Base-by-base conservation (phyloP, 2,329 filamentous ascomycete species). In the Arthrobotrys pseudoclavata region DNA sequence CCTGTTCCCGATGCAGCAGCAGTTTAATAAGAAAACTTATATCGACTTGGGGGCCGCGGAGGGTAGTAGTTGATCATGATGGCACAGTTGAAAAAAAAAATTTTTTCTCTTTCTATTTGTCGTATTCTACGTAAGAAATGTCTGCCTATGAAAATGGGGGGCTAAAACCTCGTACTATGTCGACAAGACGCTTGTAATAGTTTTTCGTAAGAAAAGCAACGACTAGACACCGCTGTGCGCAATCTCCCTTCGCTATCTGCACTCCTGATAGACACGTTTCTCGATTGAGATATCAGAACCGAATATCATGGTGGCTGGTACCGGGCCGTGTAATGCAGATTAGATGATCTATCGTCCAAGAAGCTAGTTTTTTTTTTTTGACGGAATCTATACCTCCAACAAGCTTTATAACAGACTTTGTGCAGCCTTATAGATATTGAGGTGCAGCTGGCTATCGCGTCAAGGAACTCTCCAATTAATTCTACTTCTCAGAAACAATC, bases 371-470 rank as follows among this genome's bases (percentile, higher is more conserved):
- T 42, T 50, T 40, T 20, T 45, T 18, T 53, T 53, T 40, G 47
- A 48, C 53, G 29, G 31, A 66, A 20, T 50, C 18, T 57, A 37
- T 45, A 24, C 24, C 42, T 50, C 26, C 50, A 76, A 22, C 48
- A 69, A 40, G 60, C 64, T 48, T 64, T 63, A 47, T 48, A 76
- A 42, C 60, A 34, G 52, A 60, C 53, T 47, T 60, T 64, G 57
- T 42, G 66, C 72, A 76, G 72, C 72, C 72, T 70, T 76, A 76
- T 57, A 76, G 66, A 76, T 76, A 76, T 76, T 76, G 72, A 76
- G 40, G 29, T 70, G 66, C 50, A 69, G 55, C 29, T 66, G 60
- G 50, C 64, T 64, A 48, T 72, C 60, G 69, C 69, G 69, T 66
- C 63, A 66, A 60, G 47, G 37, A 57, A 68, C 64, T 57, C 64